Conservation (phyloP, 1,284 basidiomycete genomes). For the Pholiota adiposa region DNA sequence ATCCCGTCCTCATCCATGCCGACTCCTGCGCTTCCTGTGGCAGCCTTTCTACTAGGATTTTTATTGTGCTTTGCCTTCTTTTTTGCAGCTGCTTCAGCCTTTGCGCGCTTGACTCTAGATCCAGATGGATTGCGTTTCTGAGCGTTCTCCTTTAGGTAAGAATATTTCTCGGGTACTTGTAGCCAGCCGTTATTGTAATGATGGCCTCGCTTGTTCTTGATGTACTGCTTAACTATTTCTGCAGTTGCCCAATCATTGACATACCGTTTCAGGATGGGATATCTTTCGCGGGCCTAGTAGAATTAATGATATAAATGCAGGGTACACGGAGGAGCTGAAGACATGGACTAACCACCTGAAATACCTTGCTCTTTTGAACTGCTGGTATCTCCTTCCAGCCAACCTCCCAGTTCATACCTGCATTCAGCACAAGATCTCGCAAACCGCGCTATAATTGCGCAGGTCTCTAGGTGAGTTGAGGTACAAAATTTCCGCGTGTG, state of each 20-base stretch:
- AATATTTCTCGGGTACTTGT: background rate
- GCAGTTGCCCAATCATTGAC: slow-evolving; percentile 16
- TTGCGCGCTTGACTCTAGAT: background rate
- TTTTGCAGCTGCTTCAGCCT: background rate
- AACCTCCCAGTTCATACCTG: slow-evolving; percentile 12
- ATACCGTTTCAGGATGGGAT: background rate
- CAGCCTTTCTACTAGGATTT: background rate
- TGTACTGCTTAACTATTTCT: slow-evolving; percentile 14
- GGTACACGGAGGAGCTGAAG: too few relatives aligned
- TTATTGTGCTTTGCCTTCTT: background rate
- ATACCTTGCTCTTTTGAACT: slow-evolving; percentile 13
- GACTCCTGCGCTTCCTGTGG: too few relatives aligned
- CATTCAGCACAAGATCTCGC: slow-evolving; percentile 3
- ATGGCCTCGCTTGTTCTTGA: slow-evolving; percentile 12
- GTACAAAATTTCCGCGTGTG: too few relatives aligned
- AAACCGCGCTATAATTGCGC: slow-evolving; percentile 2
- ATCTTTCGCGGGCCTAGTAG: slow-evolving; percentile 5
- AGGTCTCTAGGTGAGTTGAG: background rate
- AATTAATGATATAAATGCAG: background rate
- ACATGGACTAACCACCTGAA: background rate
- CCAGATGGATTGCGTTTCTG: background rate
- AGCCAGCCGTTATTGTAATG: slow-evolving; percentile 11
- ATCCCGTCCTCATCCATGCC: too few relatives aligned
- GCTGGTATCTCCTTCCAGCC: slow-evolving; percentile 16
- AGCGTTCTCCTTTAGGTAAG: background rate